Conservation (phyloP, 1,139 yeast species). For the Suhomyces chickasaworum region DNA sequence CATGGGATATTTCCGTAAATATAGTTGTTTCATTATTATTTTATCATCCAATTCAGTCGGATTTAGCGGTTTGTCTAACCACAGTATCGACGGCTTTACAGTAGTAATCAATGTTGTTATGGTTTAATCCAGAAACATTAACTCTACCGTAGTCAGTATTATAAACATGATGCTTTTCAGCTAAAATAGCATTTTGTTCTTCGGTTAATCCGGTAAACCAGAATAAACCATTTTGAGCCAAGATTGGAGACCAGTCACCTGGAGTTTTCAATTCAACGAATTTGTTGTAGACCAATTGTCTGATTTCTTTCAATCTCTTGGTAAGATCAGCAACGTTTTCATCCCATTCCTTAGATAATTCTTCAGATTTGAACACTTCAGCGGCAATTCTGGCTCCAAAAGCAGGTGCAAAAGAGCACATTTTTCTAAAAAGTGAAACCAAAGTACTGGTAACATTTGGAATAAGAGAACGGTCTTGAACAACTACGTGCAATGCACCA, state of each 20-base stretch:
- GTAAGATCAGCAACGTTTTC: slow-evolving; percentile 35
- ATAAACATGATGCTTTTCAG: slow-evolving; percentile 39
- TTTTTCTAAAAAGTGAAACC: slow-evolving; percentile 36
- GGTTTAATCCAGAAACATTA: slow-evolving; percentile 47
- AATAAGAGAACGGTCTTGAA: slow-evolving; percentile 24
- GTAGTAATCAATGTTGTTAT: slow-evolving; percentile 37
- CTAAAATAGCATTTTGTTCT: slow-evolving; percentile 34
- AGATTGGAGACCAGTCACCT: slow-evolving; percentile 44
- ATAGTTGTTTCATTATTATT: slow-evolving; percentile 5
- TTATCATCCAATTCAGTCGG: background rate
- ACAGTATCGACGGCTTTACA: slow-evolving; percentile 40
- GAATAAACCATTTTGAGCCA: slow-evolving; percentile 43
- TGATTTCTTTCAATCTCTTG: slow-evolving; percentile 31
- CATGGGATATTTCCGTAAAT: slow-evolving; percentile 5
- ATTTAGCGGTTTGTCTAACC: slow-evolving; percentile 34
- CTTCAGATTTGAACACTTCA: slow-evolving; percentile 27
- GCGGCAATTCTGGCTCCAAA: slow-evolving; percentile 47
- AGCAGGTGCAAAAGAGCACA: slow-evolving; percentile 50
- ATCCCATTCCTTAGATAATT: slow-evolving; percentile 36
- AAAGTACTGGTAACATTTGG: slow-evolving; percentile 30
- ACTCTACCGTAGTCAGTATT: slow-evolving; percentile 42
- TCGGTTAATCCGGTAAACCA: slow-evolving; percentile 46
- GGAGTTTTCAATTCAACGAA: slow-evolving; percentile 41
- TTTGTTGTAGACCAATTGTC: slow-evolving; percentile 30
- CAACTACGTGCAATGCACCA: slow-evolving; percentile 44